Evolutionary conservation across 768 basidiomycete genomes (phyloP), one percentile per base, ranked within the genome.

Genomic region (Termitomyces sp.): DNA sequence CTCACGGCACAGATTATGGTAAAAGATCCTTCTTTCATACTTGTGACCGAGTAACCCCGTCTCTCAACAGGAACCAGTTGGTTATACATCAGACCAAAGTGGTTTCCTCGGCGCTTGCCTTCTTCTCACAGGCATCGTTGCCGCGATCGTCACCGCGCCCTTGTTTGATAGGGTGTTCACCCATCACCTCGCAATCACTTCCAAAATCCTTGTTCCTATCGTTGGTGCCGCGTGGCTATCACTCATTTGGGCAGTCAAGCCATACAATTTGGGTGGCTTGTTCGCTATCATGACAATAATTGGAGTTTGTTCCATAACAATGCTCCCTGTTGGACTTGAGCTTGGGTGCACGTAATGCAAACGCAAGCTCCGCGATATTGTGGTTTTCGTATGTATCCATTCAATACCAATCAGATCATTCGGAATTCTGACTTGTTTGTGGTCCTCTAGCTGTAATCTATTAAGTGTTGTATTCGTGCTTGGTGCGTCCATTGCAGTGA

Each of bases 111-210:
- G 91, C 40, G 84, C 84, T 11, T 79, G 80, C 38, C 72, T 92
- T 39, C 80, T 92, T 15, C 73, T 92, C 39, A 78, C 87, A 0
- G 92, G 93, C 22, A 83, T 94, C 60, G 71, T 90, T 2, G 81
- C 85, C 11, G 88, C 92, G 0, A 75, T 87, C 35, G 67, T 87
- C 53, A 83, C 87, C 0, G 85, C 92, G 0, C 93, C 92, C 0
- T 72, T 93, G 4, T 88, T 92, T 67, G 92, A 94, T 68, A 85
- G 92, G 20, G 84, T 92, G n/a, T 84, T 94, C 62, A 93, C 90
- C 11, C 82, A 87, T 64, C 84, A 84, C 62, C 78, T 92, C 42
- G 89, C 85, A 0, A 63, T 84, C 12, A 83, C 86, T 3, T 66
- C 80, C 57, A 90, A 88, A 58, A 60, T 84, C 0, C 67, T 91